Percentiles rank a stretch among this genome's conserved stretches.
Evolutionary conservation across 2,329 filamentous ascomycete genomes (phyloP).

Genomic region (Fusarium dlaminii): DNA sequence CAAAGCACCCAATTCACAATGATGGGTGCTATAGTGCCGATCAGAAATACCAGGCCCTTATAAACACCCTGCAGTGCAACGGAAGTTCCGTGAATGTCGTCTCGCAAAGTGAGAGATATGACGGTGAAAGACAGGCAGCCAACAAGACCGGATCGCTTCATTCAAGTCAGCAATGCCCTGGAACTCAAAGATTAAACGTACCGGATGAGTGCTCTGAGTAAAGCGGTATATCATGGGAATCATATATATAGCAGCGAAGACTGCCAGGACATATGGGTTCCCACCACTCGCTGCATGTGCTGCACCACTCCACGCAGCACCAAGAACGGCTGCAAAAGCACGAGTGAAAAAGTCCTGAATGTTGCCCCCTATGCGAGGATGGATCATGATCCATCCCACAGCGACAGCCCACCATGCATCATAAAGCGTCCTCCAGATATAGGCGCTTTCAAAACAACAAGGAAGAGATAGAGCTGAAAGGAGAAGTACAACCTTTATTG

Average conservation of each 20-base stretch:
- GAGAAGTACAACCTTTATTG: slow-evolving; percentile 63
- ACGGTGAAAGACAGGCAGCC: slow-evolving; percentile 67
- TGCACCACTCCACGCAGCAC: slow-evolving; percentile 64
- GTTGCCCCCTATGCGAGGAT: slow-evolving; percentile 64
- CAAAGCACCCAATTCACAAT: slow-evolving; percentile 68
- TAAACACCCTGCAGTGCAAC: slow-evolving; percentile 55
- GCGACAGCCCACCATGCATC: slow-evolving; percentile 68
- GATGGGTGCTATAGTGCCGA: slow-evolving; percentile 63
- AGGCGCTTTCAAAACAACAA: slow-evolving; percentile 55
- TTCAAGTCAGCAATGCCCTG: slow-evolving; percentile 13
- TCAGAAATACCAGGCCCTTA: slow-evolving; percentile 60
- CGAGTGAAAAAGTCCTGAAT: slow-evolving; percentile 65
- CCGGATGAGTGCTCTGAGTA: slow-evolving; percentile 63
- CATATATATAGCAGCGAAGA: slow-evolving; percentile 66
- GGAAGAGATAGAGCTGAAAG: slow-evolving; percentile 63
- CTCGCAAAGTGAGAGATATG: slow-evolving; percentile 57
- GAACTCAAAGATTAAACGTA: slow-evolving; percentile 38
- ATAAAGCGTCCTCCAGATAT: slow-evolving; percentile 64
- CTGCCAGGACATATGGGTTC: slow-evolving; percentile 64
- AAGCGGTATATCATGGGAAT: slow-evolving; percentile 68
- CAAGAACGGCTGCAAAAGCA: slow-evolving; percentile 58
- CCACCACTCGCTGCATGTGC: slow-evolving; percentile 61
- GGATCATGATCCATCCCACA: slow-evolving; percentile 65
- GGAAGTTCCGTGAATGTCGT: slow-evolving; percentile 44
- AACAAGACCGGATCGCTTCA: slow-evolving; percentile 63